Percentiles rank a stretch among this genome's conserved stretches.
Evolutionary conservation across 108 stramenopile genomes (phyloP).

Genomic region (Bacterosira constricta): DNA sequence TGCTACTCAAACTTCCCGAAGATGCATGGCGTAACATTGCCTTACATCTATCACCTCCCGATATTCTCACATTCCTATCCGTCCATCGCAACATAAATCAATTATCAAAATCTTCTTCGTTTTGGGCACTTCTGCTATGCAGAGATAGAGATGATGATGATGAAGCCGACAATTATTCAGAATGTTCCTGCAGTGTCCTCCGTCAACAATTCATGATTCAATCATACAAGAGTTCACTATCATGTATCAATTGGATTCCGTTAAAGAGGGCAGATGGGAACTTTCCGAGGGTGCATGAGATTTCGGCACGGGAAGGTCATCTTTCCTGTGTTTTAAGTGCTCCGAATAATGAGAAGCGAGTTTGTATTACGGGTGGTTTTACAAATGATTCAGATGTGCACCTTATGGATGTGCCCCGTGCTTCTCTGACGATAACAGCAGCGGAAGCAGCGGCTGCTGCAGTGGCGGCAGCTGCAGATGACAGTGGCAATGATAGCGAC

Average conservation of each 20-base stretch:
- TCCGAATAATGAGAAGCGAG: background rate
- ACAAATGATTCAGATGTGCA: constrained; percentile 44
- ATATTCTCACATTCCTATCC: constrained; percentile 47
- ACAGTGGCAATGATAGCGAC: too few species aligned
- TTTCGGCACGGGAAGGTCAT: constrained; percentile 56
- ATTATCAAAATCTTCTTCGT: constrained; percentile 25
- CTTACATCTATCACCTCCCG: constrained; percentile 28
- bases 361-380: constrained; percentile 63
- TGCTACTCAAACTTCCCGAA: background rate
- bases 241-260: constrained; percentile 43
- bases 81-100: constrained; percentile 27
- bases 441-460: too few species aligned
- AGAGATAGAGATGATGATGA: constrained; percentile 6
- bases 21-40: background rate
- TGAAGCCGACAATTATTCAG: background rate
- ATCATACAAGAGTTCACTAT: constrained; percentile 24
- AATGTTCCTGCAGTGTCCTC: background rate
- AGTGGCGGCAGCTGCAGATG: too few species aligned
- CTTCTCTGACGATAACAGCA: background rate
- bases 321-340: constrained; percentile 37
- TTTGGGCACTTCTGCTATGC: constrained; percentile 39
- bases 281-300: background rate
- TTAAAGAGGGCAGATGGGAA: background rate
- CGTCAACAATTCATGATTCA: constrained; percentile 22
- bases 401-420: background rate